Evolutionary conservation across 768 basidiomycete genomes (phyloP), one percentile per base, ranked within the genome.

Genomic region (Mycena leptocephala): DNA sequence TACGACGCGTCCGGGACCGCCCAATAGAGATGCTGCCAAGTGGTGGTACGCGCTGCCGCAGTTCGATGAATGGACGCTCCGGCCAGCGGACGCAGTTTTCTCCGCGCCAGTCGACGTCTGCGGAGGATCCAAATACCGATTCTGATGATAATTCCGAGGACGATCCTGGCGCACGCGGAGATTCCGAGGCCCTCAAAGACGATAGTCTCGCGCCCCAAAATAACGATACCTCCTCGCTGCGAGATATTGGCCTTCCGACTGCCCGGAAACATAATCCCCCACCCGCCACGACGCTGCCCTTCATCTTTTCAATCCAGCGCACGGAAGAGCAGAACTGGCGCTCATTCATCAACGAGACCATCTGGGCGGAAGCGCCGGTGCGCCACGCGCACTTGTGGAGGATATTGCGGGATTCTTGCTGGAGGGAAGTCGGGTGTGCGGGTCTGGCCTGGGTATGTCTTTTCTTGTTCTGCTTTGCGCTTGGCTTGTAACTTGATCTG

Each of bases 271-370:
- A 43, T 43, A 43, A 30, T 20, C 30, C 55, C 30, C 55, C 30
- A 30, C 55, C 55, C 30, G 30, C 51, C 22, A 53, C 55, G 28
- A 41, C 22, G 3, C 59, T 78, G n/a, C 77, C 77, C 22, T 78
- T 74, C 69, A 72, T 13, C 2, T 78, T 78, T 63, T 75, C 73
- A 0, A 75, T 78, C 68, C 77, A 75, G 41, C 73, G 73, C 32
- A 78, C 76, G 37, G 69, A 70, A 32, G n/a, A 59, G 35, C 70
- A 33, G 39, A 75, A 75, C 51, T 78, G 77, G 73, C 77, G 77
- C n/a, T 68, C 77, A 20, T 75, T 75, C 70, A 64, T 78, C 18
- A 78, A 78, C 26, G 65, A 51, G 18, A 78, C 77, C 48, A 68
- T 56, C 9, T 78, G 74, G 77, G 77, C 75, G 63, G 11, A 63